Conservation (phyloP, 2,329 filamentous ascomycete species). For the Colletotrichum viniferum region DNA sequence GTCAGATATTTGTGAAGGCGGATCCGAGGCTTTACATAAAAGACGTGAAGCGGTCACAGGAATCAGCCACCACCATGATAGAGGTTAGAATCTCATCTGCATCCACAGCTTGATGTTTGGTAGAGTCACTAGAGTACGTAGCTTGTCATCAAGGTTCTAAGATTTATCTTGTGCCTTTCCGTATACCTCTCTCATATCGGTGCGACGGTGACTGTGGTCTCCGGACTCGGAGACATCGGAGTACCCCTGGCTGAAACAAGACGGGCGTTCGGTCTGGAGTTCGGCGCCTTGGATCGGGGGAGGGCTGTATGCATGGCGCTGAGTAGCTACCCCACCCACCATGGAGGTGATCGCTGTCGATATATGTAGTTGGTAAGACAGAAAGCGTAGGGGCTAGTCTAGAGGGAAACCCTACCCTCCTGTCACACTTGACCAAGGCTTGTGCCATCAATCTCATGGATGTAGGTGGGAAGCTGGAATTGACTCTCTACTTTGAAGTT, state of each 20-base stretch:
- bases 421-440: neutral
- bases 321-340: neutral
- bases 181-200: neutral
- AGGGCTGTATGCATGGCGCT: neutral
- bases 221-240: neutral
- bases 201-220: neutral
- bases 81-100: neutral
- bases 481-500: neutral
- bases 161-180: neutral
- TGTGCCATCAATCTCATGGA: fast-evolving
- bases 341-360: neutral
- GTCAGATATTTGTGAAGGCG: neutral
- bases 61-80: neutral
- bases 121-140: neutral
- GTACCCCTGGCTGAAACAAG: neutral
- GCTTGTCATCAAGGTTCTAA: neutral
- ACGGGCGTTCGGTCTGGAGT: neutral
- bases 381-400: neutral
- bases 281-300: neutral
- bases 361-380: neutral
- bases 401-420: neutral
- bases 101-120: neutral
- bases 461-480: fast-evolving
- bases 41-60: neutral
- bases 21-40: neutral